A percentile compares a stretch with the other conserved stretches of the same genome.
Conservation (phyloP, 139 green algal genomes). For the Ostreobium quekettii region DNA sequence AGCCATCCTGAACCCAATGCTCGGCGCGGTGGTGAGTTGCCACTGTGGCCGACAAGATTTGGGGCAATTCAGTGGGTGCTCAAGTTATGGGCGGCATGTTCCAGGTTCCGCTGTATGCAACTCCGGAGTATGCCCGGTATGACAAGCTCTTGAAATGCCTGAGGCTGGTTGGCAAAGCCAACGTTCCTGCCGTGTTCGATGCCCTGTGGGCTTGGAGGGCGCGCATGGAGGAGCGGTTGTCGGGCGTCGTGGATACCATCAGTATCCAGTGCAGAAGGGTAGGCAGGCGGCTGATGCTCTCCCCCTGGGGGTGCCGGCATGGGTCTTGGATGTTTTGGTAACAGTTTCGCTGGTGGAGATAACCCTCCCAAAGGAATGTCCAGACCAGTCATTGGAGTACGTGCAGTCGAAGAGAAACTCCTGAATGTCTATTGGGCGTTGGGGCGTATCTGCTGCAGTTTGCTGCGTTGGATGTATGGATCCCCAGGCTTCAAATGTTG, state of each 20-base stretch:
- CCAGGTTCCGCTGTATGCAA: neutral
- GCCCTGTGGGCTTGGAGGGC: constrained; percentile 9
- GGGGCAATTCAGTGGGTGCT: too few species aligned
- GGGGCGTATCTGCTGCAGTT: too few species aligned
- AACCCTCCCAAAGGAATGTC: neutral
- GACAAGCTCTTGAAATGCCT: constrained; percentile 19
- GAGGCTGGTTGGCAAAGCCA: neutral
- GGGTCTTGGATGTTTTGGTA: neutral
- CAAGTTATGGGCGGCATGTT: too few species aligned
- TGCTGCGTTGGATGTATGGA: too few species aligned
- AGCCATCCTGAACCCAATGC: neutral
- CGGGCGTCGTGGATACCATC: neutral
- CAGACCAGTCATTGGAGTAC: too few species aligned
- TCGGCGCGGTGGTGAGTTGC: too few species aligned
- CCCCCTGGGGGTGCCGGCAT: neutral
- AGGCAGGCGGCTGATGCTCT: neutral
- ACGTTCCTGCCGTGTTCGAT: neutral
- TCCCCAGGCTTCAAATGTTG: too few species aligned
- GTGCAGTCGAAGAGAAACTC: too few species aligned
- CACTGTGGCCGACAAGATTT: too few species aligned
- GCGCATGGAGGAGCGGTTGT: constrained; percentile 3
- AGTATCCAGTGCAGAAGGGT: neutral
- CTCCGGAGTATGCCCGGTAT: neutral
- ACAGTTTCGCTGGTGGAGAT: neutral
- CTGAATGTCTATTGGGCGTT: too few species aligned